Evolutionary conservation across 1,284 basidiomycete species (phyloP), one percentile per base, ranked within the genome.

Genomic region (Austroboletus niveus): DNA sequence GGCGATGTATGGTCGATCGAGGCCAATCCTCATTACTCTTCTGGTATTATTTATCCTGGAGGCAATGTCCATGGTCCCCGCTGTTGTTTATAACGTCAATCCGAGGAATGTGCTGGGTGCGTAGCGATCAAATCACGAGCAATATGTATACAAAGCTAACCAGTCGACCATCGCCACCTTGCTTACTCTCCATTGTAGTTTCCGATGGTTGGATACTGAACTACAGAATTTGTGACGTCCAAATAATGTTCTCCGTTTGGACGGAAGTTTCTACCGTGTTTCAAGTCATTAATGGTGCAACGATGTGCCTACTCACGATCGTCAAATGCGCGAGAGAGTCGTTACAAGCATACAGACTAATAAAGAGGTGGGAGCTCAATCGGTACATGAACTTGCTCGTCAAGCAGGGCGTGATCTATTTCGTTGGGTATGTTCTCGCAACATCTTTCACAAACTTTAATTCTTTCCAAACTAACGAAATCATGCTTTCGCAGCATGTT

Each of bases 1-100:
- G 17, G 45, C 34, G 3, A 52, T 43, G 43, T 44, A 52, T 24
- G n/a, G 7, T 27, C 45, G 32, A 42, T 51, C 45, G 24, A 51
- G 11, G 17, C 10, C 42, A 3, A 15, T 51, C 27, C 12, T 51
- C 12, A 4, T 8, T 3, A 12, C 14, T 9, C 52, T 46, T 15
- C 49, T 52, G 34, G 35, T 12, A 3, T 6, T 22, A 0, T 43
- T 52, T 36, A n/a, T 9, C 35, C 12, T 47, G n/a, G 32, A 46
- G 9, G 22, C 31, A 4, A 5, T n/a, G 4, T 17, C 10, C 7
- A n/a, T 12, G 5, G 3, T 38, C n/a, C 27, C 27, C 27, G 27
- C 41, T 42, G 15, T 30, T 17, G 29, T 29, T 15, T 7, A 10
- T 7, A 30, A 15, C 15, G 12, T 29, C 27, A 29, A 29, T n/a